Conservation (phyloP, 1,139 yeast species). For the Suhomyces choctaworum region DNA sequence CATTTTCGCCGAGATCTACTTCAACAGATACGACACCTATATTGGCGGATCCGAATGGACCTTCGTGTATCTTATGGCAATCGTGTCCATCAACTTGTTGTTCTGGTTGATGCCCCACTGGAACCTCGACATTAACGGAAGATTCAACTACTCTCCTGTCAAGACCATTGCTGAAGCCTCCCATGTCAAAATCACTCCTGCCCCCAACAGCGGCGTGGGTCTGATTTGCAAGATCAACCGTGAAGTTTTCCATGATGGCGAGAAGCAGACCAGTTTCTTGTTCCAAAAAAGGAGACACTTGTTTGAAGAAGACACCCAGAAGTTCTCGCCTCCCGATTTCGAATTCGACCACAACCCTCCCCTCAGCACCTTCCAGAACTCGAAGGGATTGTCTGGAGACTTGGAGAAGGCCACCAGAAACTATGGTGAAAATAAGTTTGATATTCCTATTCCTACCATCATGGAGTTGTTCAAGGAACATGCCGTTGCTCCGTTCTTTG, state of each 20-base stretch:
- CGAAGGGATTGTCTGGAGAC: conserved; percentile 65
- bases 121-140: conserved; percentile 72
- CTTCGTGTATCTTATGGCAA: conserved; percentile 75
- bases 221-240: conserved; percentile 70
- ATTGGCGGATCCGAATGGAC: conserved; percentile 87
- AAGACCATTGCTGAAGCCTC: conserved; percentile 59
- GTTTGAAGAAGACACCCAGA: conserved; percentile 52
- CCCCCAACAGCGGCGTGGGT: conserved; percentile 82
- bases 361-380: conserved; percentile 57
- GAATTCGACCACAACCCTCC: conserved; percentile 64
- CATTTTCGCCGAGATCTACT: conserved; percentile 64
- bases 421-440: conserved; percentile 86
- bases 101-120: conserved; percentile 94
- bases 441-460: conserved; percentile 93
- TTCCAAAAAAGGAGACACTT: conserved; percentile 94
- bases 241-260: conserved; percentile 58
- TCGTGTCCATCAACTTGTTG: conserved; percentile 71
- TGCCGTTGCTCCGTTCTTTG: conserved; percentile 97
- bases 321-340: conserved; percentile 82
- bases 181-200: conserved; percentile 74
- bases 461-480: conserved; percentile 91
- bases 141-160: conserved; percentile 68
- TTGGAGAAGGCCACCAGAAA: conserved; percentile 55
- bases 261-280: conserved; percentile 66
- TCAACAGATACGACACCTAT: conserved; percentile 71